phyloP scores from a whole-genome alignment of 1,139 yeast species.

The Saccharomycopsis crataegensis region DNA sequence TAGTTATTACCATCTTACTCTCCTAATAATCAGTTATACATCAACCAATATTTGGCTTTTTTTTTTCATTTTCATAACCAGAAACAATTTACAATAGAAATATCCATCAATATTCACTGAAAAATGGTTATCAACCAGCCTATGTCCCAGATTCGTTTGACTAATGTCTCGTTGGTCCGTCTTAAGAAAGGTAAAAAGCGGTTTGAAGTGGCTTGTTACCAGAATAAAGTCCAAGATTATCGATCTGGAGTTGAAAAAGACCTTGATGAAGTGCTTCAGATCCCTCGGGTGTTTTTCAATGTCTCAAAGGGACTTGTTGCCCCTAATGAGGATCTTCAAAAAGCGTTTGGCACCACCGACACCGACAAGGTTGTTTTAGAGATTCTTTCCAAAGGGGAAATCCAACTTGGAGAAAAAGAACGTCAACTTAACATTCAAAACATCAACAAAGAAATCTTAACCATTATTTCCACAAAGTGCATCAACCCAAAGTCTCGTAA shows the following conservation, averaged over 20 bases:
- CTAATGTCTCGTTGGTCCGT: conserved; percentile 88
- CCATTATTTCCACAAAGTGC: conserved; percentile 81
- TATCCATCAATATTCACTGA: no score
- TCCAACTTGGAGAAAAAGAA: conserved; percentile 91
- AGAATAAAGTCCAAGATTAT: conserved; percentile 95
- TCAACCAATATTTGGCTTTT: not conserved
- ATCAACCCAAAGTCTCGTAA: conserved; percentile 85
- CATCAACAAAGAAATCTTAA: conserved; percentile 76
- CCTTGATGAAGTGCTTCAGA: conserved; percentile 89
- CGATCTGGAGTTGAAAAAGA: conserved; percentile 86
- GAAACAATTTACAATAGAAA: no score
- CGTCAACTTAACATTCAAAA: conserved; percentile 69
- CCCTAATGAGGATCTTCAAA: conserved; percentile 70
- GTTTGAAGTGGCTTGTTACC: conserved; percentile 94
- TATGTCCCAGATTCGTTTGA: conserved; percentile 75
- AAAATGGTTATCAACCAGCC: conserved; percentile 77
- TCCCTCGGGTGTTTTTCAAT: conserved; percentile 88
- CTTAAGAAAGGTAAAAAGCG: conserved; percentile 87
- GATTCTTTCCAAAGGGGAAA: conserved; percentile 83
- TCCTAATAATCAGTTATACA: not conserved
- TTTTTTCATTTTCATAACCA: not conserved
- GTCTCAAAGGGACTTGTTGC: conserved; percentile 96
- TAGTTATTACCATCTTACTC: no score
- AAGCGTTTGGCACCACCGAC: conserved; percentile 70
- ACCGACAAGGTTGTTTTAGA: conserved; percentile 68